phyloP scores from a whole-genome alignment of 1,284 basidiomycete genomes.

The Blastosporella zonata region DNA sequence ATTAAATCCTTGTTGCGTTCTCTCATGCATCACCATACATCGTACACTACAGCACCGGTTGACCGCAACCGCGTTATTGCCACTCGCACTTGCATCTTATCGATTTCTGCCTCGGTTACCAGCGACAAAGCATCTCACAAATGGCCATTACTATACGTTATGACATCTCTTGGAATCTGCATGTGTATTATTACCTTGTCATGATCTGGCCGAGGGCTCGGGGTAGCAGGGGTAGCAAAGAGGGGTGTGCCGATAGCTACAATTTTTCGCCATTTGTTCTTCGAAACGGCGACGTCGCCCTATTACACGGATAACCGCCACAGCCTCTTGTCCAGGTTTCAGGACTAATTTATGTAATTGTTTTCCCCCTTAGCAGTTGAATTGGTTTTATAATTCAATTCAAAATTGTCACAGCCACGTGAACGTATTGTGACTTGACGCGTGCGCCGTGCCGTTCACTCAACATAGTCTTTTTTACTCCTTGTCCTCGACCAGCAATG shows the following conservation, averaged over 20 bases:
- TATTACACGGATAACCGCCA: slow-evolving; percentile 5
- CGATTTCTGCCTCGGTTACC: slow-evolving; percentile 22
- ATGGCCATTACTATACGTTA: slow-evolving; percentile 28
- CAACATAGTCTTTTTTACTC: background rate
- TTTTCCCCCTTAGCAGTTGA: background rate
- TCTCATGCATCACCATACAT: slow-evolving; percentile 17
- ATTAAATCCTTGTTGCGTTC: slow-evolving; percentile 10
- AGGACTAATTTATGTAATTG: slow-evolving; percentile 10
- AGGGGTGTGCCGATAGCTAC: slow-evolving; percentile 16
- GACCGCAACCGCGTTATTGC: slow-evolving; percentile 15
- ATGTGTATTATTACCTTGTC: slow-evolving; percentile 31
- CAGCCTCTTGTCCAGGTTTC: slow-evolving; percentile 17
- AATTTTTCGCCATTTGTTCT: slow-evolving; percentile 8
- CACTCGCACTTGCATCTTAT: slow-evolving; percentile 21
- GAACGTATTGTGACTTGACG: slow-evolving; percentile 12
- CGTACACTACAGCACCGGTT: slow-evolving; percentile 18
- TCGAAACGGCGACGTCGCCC: slow-evolving; percentile 1
- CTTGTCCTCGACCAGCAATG: slow-evolving; percentile 13
- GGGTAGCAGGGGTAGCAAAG: slow-evolving; percentile 14
- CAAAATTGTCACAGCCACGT: slow-evolving; percentile 15
- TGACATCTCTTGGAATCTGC: slow-evolving; percentile 33
- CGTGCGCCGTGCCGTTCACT: slow-evolving; percentile 2
- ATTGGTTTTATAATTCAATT: background rate
- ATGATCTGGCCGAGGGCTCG: slow-evolving; percentile 20
- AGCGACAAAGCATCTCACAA: slow-evolving; percentile 23